These are phyloP conservation scores for Dioscorea dumetorum DNA, from an alignment of 106 monocot species.

Conservation along the genomic window DNA sequence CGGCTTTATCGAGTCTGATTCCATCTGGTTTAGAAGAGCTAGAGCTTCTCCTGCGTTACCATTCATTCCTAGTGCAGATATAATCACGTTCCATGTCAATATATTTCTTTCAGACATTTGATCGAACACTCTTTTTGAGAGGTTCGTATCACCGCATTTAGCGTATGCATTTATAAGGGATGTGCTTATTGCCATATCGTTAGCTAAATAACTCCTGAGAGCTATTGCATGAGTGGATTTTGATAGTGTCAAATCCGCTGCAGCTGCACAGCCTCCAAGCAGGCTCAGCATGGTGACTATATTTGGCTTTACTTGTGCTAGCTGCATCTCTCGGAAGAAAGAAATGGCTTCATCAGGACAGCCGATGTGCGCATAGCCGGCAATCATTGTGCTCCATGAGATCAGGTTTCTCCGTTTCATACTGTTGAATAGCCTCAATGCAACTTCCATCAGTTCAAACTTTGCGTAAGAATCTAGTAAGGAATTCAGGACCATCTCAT, in stretches of 20 bases:
- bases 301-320: slow-evolving; percentile 34
- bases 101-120: slow-evolving; percentile 48
- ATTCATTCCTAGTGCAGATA: slow-evolving; percentile 70
- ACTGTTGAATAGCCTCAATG: slow-evolving; percentile 31
- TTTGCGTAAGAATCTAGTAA: slow-evolving; percentile 74
- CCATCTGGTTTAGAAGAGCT: slow-evolving; percentile 44
- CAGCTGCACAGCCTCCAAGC: slow-evolving; percentile 51
- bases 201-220: slow-evolving; percentile 21
- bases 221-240: slow-evolving; percentile 43
- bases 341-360: slow-evolving; percentile 37
- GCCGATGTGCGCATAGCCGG: slow-evolving; percentile 34
- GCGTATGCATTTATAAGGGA: slow-evolving; percentile 61
- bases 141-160: slow-evolving; percentile 56
- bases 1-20: slow-evolving; percentile 29
- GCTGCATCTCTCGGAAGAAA: slow-evolving; percentile 43
- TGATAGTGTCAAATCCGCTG: slow-evolving; percentile 36
- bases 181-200: slow-evolving; percentile 40
- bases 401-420: slow-evolving; percentile 42
- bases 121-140: slow-evolving; percentile 45
- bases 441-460: slow-evolving; percentile 33
- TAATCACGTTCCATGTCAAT: slow-evolving; percentile 73
- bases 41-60: slow-evolving; percentile 58
- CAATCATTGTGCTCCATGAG: slow-evolving; percentile 79
- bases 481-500: slow-evolving; percentile 38
- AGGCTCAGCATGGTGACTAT: slow-evolving; percentile 49